Evolutionary conservation across 2,329 filamentous ascomycete species (phyloP).

Genomic region (Fusarium subtropicale): DNA sequence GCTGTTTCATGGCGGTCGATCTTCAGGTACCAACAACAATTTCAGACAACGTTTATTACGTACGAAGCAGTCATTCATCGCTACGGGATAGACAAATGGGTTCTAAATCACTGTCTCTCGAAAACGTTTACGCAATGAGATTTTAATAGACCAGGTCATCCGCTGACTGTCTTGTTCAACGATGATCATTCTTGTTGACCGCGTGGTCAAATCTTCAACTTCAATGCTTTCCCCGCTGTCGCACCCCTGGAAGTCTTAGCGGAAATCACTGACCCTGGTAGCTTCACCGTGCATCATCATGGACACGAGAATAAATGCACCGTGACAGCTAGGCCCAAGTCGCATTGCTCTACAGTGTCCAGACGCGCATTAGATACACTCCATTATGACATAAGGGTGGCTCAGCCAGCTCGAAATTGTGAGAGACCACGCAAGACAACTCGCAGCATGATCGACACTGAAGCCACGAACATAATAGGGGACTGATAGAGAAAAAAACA

Average conservation of each 20-base stretch:
- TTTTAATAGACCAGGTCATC: background rate
- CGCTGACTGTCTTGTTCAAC: background rate
- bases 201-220: conserved; percentile 27
- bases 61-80: background rate
- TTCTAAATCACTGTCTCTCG: too few species aligned
- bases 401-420: conserved; percentile 48
- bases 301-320: conserved; percentile 9
- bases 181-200: conserved; percentile 4
- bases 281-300: conserved; percentile 22
- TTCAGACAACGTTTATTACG: background rate
- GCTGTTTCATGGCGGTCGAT: conserved; percentile 18
- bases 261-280: conserved; percentile 35
- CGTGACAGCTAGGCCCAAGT: background rate
- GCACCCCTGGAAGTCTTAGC: conserved; percentile 33
- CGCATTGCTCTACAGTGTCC: conserved; percentile 36
- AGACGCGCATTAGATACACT: conserved; percentile 9
- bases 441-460: conserved; percentile 42
- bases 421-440: conserved; percentile 49
- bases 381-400: conserved; percentile 50
- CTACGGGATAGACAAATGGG: background rate
- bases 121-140: background rate
- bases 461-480: conserved; percentile 48
- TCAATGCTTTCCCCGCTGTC: conserved; percentile 42
- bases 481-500: conserved; percentile 38
- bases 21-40: conserved; percentile 12